Conservation (phyloP, 306 rosid genomes). For the Trichosanthes cucumerina region DNA sequence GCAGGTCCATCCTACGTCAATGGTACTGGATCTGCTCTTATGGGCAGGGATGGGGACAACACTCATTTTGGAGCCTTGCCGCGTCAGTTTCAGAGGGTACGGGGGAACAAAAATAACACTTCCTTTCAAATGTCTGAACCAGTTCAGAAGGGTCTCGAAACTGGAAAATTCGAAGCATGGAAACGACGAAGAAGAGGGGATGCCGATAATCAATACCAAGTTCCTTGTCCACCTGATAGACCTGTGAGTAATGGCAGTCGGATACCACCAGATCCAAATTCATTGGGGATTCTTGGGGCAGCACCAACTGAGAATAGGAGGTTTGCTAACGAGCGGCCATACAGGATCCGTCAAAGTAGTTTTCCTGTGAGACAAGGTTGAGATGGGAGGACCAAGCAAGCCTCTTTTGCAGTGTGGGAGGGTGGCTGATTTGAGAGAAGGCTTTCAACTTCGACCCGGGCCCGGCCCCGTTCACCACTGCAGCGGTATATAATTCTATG, state of each 20-base stretch:
- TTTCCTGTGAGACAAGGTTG: slow-evolving; percentile 60
- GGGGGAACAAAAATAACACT: slow-evolving; percentile 40
- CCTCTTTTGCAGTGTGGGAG: slow-evolving; percentile 14
- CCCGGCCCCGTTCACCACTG: slow-evolving; percentile 22
- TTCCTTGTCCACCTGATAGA: slow-evolving; percentile 53
- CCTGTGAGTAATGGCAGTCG: slow-evolving; percentile 39
- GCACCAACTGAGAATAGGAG: slow-evolving; percentile 74
- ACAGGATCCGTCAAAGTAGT: slow-evolving; percentile 52
- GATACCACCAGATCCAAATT: slow-evolving; percentile 50
- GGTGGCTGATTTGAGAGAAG: slow-evolving; percentile 33
- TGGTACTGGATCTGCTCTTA: slow-evolving; percentile 48
- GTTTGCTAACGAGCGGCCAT: slow-evolving; percentile 46
- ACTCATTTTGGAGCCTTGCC: slow-evolving; percentile 27
- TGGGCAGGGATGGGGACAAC: slow-evolving; percentile 45
- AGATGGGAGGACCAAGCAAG: slow-evolving; percentile 37
- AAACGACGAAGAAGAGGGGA: slow-evolving; percentile 78
- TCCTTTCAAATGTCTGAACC: slow-evolving; percentile 44
- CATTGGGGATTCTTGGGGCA: slow-evolving; percentile 94
- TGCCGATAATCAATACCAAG: slow-evolving; percentile 50
- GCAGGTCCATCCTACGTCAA: slow-evolving; percentile 67
- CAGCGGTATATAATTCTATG: slow-evolving; percentile 51
- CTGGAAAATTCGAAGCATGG: slow-evolving; percentile 80
- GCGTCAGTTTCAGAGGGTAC: slow-evolving; percentile 42
- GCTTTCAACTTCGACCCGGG: slow-evolving; percentile 22
- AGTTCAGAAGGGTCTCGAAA: slow-evolving; percentile 37